These are phyloP conservation scores for Trichaptum fuscoviolaceum DNA, from an alignment of 768 basidiomycete genomes.

Conservation along the genomic window DNA sequence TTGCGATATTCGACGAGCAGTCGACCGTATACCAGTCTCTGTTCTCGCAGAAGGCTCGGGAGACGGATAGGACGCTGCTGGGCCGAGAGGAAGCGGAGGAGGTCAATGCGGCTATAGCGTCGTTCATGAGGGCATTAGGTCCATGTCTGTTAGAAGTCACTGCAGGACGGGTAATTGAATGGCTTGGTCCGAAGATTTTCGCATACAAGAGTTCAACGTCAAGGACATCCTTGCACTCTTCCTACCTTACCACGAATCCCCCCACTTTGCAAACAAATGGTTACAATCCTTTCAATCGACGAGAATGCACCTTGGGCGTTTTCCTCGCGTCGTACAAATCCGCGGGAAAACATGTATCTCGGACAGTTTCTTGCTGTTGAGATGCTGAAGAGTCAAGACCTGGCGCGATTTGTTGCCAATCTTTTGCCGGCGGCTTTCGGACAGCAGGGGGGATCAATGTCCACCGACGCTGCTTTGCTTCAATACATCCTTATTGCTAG, in stretches of 20 bases:
- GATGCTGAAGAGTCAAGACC: slow-evolving; percentile 65
- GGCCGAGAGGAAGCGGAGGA: slow-evolving; percentile 53
- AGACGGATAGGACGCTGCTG: slow-evolving; percentile 74
- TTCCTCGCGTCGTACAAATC: slow-evolving; percentile 73
- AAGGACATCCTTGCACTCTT: slow-evolving; percentile 73
- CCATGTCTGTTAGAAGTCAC: slow-evolving; percentile 79
- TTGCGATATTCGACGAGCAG: slow-evolving; percentile 57
- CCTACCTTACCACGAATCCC: slow-evolving; percentile 91
- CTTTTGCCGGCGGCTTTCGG: slow-evolving; percentile 54
- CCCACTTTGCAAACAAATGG: slow-evolving; percentile 93
- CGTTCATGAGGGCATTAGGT: slow-evolving; percentile 66
- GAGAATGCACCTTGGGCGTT: slow-evolving; percentile 58
- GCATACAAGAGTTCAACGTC: slow-evolving; percentile 92
- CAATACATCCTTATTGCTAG: slow-evolving; percentile 73
- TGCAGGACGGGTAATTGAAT: slow-evolving; percentile 82
- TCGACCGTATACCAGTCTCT: slow-evolving; percentile 25
- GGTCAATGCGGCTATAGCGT: slow-evolving; percentile 56
- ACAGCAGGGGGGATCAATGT: slow-evolving; percentile 29
- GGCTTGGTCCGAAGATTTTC: slow-evolving; percentile 91
- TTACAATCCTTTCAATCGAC: slow-evolving; percentile 75
- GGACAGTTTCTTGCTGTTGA: slow-evolving; percentile 68
- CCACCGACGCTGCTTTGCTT: slow-evolving; percentile 76
- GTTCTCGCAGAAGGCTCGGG: slow-evolving; percentile 76
- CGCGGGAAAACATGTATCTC: slow-evolving; percentile 67
- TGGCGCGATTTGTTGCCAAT: slow-evolving; percentile 65